Percentiles rank a stretch among this genome's conserved stretches.
These are phyloP conservation scores for Wallacemonas sp. DNA, from an alignment of 208 protist species.

Conservation along the genomic window DNA sequence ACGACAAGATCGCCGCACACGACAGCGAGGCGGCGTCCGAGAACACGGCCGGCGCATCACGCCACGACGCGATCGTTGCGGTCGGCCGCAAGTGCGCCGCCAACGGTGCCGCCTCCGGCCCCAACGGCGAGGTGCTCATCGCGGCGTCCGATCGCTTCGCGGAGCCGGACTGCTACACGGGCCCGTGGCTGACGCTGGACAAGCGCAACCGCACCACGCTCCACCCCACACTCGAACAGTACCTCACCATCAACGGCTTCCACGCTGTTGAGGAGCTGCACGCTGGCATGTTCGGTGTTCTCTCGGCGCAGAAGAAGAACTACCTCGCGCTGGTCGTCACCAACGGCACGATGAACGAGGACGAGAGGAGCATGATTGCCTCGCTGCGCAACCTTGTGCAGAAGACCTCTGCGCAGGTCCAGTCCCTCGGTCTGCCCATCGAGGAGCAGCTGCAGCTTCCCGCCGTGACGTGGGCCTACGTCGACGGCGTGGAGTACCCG, in stretches of 20 bases:
- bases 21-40: conserved; percentile 32
- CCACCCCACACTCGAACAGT: conserved; percentile 42
- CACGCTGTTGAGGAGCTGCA: conserved; percentile 73
- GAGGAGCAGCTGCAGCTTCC: conserved; percentile 29
- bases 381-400: conserved; percentile 77
- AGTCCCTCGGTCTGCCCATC: conserved; percentile 15
- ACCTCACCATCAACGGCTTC: conserved; percentile 61
- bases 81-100: conserved; percentile 41
- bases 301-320: conserved; percentile 41
- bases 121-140: conserved; percentile 66
- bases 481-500: conserved; percentile 42
- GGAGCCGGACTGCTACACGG: conserved; percentile 65
- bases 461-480: conserved; percentile 59
- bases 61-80: conserved; percentile 50
- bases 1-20: conserved; percentile 38
- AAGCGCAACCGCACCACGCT: conserved; percentile 22
- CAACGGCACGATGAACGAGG: conserved; percentile 33
- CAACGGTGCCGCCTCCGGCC: conserved; percentile 39
- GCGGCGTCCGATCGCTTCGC: conserved; percentile 60
- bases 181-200: conserved; percentile 47
- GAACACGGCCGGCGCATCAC: too few relatives aligned
- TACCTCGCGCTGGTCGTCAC: conserved; percentile 74
- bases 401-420: conserved; percentile 31
- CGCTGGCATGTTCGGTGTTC: conserved; percentile 42
- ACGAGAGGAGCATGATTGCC: conserved; percentile 58